Base-by-base conservation (phyloP, 2,329 filamentous ascomycete species). In the Dissoconium aciculare region DNA sequence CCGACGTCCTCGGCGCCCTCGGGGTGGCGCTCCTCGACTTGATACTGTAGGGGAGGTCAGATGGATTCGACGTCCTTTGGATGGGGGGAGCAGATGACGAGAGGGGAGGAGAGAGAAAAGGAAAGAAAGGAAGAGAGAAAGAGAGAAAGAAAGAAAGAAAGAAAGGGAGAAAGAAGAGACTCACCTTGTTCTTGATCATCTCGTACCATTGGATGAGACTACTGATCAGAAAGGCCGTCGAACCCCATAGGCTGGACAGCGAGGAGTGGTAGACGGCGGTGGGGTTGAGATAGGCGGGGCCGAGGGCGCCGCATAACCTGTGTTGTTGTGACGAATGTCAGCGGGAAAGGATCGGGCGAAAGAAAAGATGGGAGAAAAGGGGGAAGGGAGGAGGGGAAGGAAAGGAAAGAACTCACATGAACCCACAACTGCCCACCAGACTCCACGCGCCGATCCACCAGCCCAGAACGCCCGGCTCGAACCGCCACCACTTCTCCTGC, bases 391-490 rank as follows among this genome's bases (percentile, higher is more conserved):
- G 6, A 17, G 21, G 26, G 19, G 3, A 23, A n/a, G n/a, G n/a
- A 37, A 31, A 40, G 38, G n/a, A 27, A 26, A 5, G 36, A 36
- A 36, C 33, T 25, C 28, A 39, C 37, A 44, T 34, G 38, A 50
- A 51, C 14, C 49, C 49, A 11, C 48, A 33, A 14, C 41, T 44
- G 3, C 48, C 48, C 5, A 46, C 33, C 8, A 34, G 39, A 8
- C 45, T 38, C 42, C 42, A 49, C 11, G 42, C 32, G 5, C 49
- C 47, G 11, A 52, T 47, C 47, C 47, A 50, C 49, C 49, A 50
- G 2, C 45, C 46, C 3, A 52, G 34, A 10, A 43, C 34, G 8
- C 30, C 28, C 0, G 41, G 41, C 15, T 43, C 38, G 15, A 43
- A 43, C 17, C 37, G 40, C 32, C 41, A 47, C 49, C 47, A 52